Evolutionary conservation across 192 early-diverging fungal species (phyloP), one percentile per base, ranked within the genome.

Genomic region (Spinellus fusiger): DNA sequence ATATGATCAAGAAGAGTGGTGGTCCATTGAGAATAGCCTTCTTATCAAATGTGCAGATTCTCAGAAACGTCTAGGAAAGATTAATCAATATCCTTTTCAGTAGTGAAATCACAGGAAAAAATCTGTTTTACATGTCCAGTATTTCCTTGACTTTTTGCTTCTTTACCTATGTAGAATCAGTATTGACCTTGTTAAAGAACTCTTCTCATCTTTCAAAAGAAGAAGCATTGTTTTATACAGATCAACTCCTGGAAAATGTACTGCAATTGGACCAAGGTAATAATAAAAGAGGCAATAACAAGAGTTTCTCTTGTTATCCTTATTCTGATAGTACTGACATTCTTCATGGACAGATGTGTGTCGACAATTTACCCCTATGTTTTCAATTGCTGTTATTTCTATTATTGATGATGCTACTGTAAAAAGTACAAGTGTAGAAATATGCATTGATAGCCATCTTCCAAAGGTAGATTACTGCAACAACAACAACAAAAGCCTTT

Each of bases 31-130:
- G 61, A 77, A 80, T 29, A 70, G 73, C 25, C 49, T 90, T 22
- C 64, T 90, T 9, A 77, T 85, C 52, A 87, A 86, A 64, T 81
- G 84, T 31, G 82, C 86, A 2, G 73, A 77, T 34, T 89, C 86
- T 44, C 70, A 83, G 61, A 75, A 80, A 33, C 73, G 80, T 59
- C 56, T 88, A 13, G 73, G 75, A 3, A 68, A 76, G 28, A 76
- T 62, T 7, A 67, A 62, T 32, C 71, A 77, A 66, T 84, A 79
- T 69, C 68, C 68, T 69, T 64, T 62, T 27, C 18, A 15, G 18
- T 44, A 44, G 13, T 3, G 1, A 44, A 5, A 44, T 10, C 40
- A 2, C 13, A 44, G 1, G 15, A 44, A 18, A 44, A 12, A 2
- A 44, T 44, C 10, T n/a, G 3, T 3, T 12, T 44, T 5, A 18